phyloP scores from a whole-genome alignment of 2,329 filamentous ascomycete genomes.

The Aspergillus jensenii region DNA sequence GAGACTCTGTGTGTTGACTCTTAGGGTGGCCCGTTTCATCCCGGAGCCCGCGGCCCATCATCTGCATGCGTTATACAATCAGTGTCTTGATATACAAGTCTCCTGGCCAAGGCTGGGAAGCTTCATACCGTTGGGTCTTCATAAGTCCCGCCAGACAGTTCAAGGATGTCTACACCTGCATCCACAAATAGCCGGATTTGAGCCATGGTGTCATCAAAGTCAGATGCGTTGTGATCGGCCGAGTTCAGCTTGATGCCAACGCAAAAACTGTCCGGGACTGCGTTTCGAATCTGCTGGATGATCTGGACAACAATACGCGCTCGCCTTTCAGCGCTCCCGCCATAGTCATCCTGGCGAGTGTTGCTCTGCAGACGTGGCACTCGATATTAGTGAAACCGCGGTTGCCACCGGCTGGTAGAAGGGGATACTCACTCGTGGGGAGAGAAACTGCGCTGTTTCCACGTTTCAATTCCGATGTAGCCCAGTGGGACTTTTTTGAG shows the following conservation, averaged over 20 bases:
- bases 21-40: background rate
- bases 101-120: too few relatives aligned
- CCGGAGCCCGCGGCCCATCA: background rate
- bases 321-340: constrained; percentile 40
- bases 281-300: constrained; percentile 36
- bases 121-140: constrained; percentile 41
- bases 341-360: constrained; percentile 41
- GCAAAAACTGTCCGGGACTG: constrained; percentile 37
- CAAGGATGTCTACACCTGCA: constrained; percentile 59
- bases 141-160: constrained; percentile 63
- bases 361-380: constrained; percentile 22
- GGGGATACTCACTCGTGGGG: background rate
- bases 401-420: background rate
- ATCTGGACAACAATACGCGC: constrained; percentile 41
- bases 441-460: background rate
- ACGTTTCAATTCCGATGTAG: too few relatives aligned
- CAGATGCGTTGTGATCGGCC: constrained; percentile 32
- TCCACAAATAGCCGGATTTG: constrained; percentile 53
- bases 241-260: constrained; percentile 48
- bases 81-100: background rate
- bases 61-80: background rate
- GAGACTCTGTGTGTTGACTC: background rate
- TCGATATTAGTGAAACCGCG: background rate
- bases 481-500: too few relatives aligned
- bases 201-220: constrained; percentile 49